Base-by-base conservation (phyloP, 129 eudicot genomes). In the Escallonia herrerae region DNA sequence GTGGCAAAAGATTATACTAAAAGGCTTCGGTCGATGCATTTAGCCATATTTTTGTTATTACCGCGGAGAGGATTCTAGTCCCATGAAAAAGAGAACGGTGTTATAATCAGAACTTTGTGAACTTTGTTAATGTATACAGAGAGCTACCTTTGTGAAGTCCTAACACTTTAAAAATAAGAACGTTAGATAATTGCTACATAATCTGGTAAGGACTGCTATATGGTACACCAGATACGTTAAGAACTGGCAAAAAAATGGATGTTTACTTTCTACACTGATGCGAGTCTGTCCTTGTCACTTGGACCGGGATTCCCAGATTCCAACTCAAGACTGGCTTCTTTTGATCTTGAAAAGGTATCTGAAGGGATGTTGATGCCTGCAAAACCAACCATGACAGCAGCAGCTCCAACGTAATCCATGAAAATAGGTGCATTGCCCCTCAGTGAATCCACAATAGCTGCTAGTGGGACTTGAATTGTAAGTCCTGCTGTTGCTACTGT, bases 401-500 rank as follows among this genome's bases (percentile, higher is more conserved):
- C 95, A 65, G 91, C 99, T 58, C 99, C 99, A 46, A 86, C 41
- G 58, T 83, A 89, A 64, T 93, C 95, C 80, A 76, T 67, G 9
- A 70, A 60, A 58, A 62, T 63, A 1, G 96, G 99, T 48, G 91
- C 87, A 80, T 86, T 83, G 52, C 99, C 96, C 7, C 44, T 89
- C 42, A 93, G 43, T 14, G 91, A 68, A 74, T 93, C 99, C 68
- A 89, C 96, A 63, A 93, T 58, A 5, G 96, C 95, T 2, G 99
- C 99, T 53, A 93, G 78, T 3, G 96, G 96, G 10, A 93, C 95
- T 74, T 93, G 99, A 77, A 93, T 89, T 2, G 96, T 79, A 41
- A 93, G 96, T 63, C 99, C 99, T 15, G 99, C 99, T 56, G 99
- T 93, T 43, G 99, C 99, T 48, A 93, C 99, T 8, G 99, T 93